A percentile compares a stretch with the other conserved stretches of the same genome.
phyloP scores from a whole-genome alignment of 805 yeast species.

The Pichia membranifaciens region DNA sequence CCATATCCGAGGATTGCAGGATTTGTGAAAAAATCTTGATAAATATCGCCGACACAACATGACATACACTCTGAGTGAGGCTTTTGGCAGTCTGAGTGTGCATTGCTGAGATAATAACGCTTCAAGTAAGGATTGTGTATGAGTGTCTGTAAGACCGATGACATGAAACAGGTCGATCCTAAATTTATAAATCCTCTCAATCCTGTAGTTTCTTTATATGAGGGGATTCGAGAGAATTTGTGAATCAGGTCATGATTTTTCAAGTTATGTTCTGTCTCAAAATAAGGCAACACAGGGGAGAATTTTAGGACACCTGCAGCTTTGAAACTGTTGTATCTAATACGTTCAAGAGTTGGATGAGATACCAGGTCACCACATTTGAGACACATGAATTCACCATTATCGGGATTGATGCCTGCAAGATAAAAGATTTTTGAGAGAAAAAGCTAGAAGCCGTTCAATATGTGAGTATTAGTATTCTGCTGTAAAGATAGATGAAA shows the following conservation, averaged over 20 bases:
- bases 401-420: conserved; percentile 50
- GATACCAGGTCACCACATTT: conserved; percentile 69
- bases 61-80: conserved; percentile 55
- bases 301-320: conserved; percentile 16
- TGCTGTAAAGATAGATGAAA: not conserved
- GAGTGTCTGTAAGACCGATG: conserved; percentile 82
- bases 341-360: conserved; percentile 51
- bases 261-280: conserved; percentile 23
- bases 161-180: conserved; percentile 98
- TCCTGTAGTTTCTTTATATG: conserved; percentile 61
- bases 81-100: conserved; percentile 53
- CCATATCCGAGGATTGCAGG: conserved; percentile 65
- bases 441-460: not conserved
- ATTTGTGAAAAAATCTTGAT: conserved; percentile 67
- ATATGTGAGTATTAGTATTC: conserved; percentile 19
- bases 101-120: conserved; percentile 68
- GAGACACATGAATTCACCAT: conserved; percentile 72
- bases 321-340: conserved; percentile 33
- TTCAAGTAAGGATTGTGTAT: conserved; percentile 87
- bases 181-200: conserved; percentile 83
- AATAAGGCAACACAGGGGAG: conserved; percentile 30
- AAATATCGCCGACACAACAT: conserved; percentile 78
- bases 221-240: conserved; percentile 37
- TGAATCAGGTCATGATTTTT: conserved; percentile 25
- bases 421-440: not conserved